Base-by-base conservation (phyloP, 164 flowering plant species). In the Cinnamomum chago region DNA sequence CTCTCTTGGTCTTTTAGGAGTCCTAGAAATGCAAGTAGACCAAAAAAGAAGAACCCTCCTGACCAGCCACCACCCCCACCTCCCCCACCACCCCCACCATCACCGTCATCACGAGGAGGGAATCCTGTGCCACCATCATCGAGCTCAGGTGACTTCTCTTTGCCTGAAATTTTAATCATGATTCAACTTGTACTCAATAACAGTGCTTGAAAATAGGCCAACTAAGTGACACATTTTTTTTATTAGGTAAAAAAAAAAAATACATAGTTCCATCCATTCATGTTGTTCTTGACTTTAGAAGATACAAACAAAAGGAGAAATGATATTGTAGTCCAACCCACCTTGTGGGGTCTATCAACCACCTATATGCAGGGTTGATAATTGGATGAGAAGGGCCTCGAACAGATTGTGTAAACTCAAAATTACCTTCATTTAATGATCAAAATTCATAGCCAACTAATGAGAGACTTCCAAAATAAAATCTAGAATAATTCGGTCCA, bases 41-140 rank as follows among this genome's bases (percentile, higher is more conserved):
- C 98, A 58, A 94, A 92, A 50, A 94, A 88, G 91, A 89, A 90
- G 81, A 92, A 91, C 2, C 98, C 98, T 17, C 98, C 96, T 0
- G 90, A 79, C 86, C 86, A 94, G 72, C 97, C 95, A 0, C 93
- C 94, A 0, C 98, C 98, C 0, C 98, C 98, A 0, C 98, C 98
- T 0, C 79, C 79, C 1, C 79, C 79, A 58, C 75, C 79, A 25
- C 75, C 75, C 11, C 94, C 98, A 27, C 89, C 97, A 70, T 64
- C 97, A 55, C 76, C 97, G 76, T 92, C 98, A 78, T 90, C 97
- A 74, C 95, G 86, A 3, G 98, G 98, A 13, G 98, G 98, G 65
- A 94, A 82, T 67, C 98, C 98, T 17, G 88, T 73, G 18, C 93
- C 97, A 35, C 97, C 97, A 81, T 94, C 96, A 80, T 92, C 98